Base-by-base conservation (phyloP, 1,284 basidiomycete genomes). In the Entoloma clypeatum region DNA sequence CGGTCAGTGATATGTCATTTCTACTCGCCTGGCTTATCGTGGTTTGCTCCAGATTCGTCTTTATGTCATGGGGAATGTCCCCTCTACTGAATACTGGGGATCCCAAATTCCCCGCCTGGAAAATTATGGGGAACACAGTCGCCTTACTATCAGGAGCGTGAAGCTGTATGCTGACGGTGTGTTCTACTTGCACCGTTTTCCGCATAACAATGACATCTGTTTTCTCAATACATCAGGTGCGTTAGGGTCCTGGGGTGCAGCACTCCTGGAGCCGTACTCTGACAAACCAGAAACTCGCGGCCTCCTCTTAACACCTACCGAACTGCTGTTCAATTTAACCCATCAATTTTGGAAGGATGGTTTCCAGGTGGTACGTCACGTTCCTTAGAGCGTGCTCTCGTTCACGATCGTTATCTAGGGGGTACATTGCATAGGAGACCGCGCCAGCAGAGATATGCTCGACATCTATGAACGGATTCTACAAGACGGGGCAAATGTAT, bases 371-470 rank as follows among this genome's bases (percentile, higher is more conserved):
- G 88, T 91, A 56, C 47, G 81, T 61, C 11, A 28, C 32, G 13
- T 11, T 19, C 30, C 31, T 38, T 11, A 13, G 7, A 34, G 31
- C 16, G 43, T 38, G 27, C 32, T n/a, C 37, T 30, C n/a, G 41
- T 17, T 34, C 40, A 13, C 40, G 21, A 16, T 30, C 29, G 39
- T 5, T 36, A 9, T 16, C 16, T 14, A 91, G 86, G 91, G 90
- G 48, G 78, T 90, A 7, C 92, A 97, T 56, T 90, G 87, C 39
- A 96, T 96, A 18, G 94, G 94, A 1, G 94, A 97, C 56, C 76
- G 80, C 32, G 92, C 91, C 22, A 95, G 94, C 58, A 73, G 83
- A 28, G 70, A 86, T 14, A 79, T 89, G 0, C 73, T 96, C 14
- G 78, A 94, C 53, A 79, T 88, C 10, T 90, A 87, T 53, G 86